Base-by-base conservation (phyloP, 495 filamentous ascomycete species). In the Penicillium psychrofluorescens region DNA sequence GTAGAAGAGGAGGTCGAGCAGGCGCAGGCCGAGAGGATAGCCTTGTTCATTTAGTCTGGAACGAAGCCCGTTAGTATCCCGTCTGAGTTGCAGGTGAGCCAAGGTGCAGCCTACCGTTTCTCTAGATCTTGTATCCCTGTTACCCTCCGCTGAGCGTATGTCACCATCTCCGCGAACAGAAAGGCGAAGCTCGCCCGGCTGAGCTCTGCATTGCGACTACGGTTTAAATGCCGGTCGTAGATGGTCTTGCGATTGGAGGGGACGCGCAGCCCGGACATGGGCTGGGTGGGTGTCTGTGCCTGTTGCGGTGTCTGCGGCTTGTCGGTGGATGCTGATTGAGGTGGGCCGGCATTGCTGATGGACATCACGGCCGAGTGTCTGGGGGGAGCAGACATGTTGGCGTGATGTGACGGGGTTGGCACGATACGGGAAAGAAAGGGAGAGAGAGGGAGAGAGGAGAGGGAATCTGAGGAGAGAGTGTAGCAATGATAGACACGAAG, bases 161-260 rank as follows among this genome's bases (percentile, higher is more conserved):
- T 82, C 29, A 99, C 90, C 88, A 99, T 95, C 74, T 96, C 91
- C 33, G 79, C 83, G 55, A 99, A 99, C 14, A 99, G 72, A 58
- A 92, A 96, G 29, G 92, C 94, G 64, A 99, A 96, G 62, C 85
- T 87, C 0, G 94, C 81, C 43, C 92, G 84, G 63, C 88, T 94
- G 46, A 92, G 76, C 70, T 97, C 90, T 27, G 86, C 75, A 49
- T 83, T 86, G 57, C 85, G 85, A 57, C 79, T 86, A 41, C 92
- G 85, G 63, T 95, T 95, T 37, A 97, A 73, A 48, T 95, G 87
- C 43, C 94, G 80, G 75, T 97, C 88, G 67, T 97, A 99, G 67
- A 99, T 96, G 39, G 90, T 95, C 67, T 96, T 96, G 67, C 87
- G 87, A 59, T 84, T 92, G 22, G 86, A 85, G n/a, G 92, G 90